Evolutionary conservation across 192 early-diverging fungal genomes (phyloP).

Genomic region (Diversispora eburnea): DNA sequence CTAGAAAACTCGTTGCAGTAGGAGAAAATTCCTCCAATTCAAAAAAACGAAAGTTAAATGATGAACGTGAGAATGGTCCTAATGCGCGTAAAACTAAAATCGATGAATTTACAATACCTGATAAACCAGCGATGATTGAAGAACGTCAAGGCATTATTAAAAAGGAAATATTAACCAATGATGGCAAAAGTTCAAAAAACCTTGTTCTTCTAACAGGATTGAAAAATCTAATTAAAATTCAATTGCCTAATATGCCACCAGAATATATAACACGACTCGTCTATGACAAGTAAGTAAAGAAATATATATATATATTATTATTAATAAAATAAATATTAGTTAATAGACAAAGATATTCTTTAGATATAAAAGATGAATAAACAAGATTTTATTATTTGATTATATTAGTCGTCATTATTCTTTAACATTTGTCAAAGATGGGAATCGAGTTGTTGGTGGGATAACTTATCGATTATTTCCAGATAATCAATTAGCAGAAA

Average conservation of each 20-base stretch:
- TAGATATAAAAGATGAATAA: not conserved
- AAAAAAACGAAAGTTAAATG: slow-evolving; percentile 1
- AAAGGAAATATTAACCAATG: slow-evolving; percentile 76
- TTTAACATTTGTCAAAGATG: slow-evolving; percentile 65
- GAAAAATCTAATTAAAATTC: slow-evolving; percentile 95
- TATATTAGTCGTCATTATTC: slow-evolving; percentile 69
- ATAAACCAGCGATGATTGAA: slow-evolving; percentile 1
- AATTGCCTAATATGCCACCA: slow-evolving; percentile 98
- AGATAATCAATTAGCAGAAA: slow-evolving; percentile 91
- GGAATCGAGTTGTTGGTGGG: slow-evolving; percentile 80
- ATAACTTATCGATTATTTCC: slow-evolving; percentile 92
- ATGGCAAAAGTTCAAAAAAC: slow-evolving; percentile 65
- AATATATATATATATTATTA: not conserved
- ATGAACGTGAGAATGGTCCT: not conserved
- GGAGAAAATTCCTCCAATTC: not conserved
- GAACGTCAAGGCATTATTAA: not conserved
- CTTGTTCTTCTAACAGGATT: slow-evolving; percentile 92
- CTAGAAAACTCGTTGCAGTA: not conserved
- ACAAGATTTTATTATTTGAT: not conserved
- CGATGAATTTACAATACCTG: not conserved
- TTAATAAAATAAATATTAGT: not conserved
- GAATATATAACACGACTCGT: slow-evolving; percentile 97
- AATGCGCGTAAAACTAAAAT: not conserved
- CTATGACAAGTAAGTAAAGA: slow-evolving; percentile 66
- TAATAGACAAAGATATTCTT: not conserved